Percentiles rank a stretch among this genome's conserved stretches.
These are phyloP conservation scores for Herpotrichia juniperi DNA, from an alignment of 2,329 filamentous ascomycete genomes.

Conservation along the genomic window DNA sequence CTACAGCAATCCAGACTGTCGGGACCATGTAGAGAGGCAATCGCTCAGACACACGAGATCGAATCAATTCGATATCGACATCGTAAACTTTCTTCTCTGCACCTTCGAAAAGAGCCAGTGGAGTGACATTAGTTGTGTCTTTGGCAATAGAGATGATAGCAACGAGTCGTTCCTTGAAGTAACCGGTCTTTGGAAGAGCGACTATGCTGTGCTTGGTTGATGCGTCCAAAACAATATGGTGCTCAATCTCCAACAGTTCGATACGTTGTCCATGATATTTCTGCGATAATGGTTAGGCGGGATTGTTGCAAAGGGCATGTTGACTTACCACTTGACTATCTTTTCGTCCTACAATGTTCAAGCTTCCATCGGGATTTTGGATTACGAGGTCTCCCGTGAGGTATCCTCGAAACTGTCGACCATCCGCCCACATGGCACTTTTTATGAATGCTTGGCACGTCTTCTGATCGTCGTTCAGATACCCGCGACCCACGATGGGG, in stretches of 20 bases:
- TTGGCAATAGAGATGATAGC: slow-evolving; percentile 15
- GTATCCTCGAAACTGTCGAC: slow-evolving; percentile 22
- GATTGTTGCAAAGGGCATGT: not conserved
- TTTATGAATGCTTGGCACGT: slow-evolving; percentile 28
- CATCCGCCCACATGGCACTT: slow-evolving; percentile 18
- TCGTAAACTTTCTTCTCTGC: slow-evolving; percentile 1
- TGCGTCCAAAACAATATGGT: slow-evolving; percentile 25
- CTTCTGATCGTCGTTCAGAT: slow-evolving; percentile 28
- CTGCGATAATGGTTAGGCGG: slow-evolving; percentile 6
- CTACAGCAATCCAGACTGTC: slow-evolving; percentile 22
- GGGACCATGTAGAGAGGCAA: slow-evolving; percentile 16
- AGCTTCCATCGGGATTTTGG: slow-evolving; percentile 25
- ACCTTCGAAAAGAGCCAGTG: slow-evolving; percentile 12
- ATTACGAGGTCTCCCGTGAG: slow-evolving; percentile 31
- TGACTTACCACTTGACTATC: slow-evolving; percentile 32
- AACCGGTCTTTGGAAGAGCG: slow-evolving; percentile 16
- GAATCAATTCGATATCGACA: slow-evolving; percentile 10
- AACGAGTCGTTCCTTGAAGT: slow-evolving; percentile 18
- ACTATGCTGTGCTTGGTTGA: slow-evolving; percentile 20
- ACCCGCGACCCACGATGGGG: slow-evolving; percentile 46
- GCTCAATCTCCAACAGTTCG: slow-evolving; percentile 32
- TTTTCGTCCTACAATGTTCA: slow-evolving; percentile 29
- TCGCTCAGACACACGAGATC: slow-evolving; percentile 8
- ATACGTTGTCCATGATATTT: slow-evolving; percentile 42
- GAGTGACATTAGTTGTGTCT: not conserved